A percentile compares a stretch with the other conserved stretches of the same genome.
Conservation (phyloP, 257 asterid genomes). For the Scutellaria barbata region DNA sequence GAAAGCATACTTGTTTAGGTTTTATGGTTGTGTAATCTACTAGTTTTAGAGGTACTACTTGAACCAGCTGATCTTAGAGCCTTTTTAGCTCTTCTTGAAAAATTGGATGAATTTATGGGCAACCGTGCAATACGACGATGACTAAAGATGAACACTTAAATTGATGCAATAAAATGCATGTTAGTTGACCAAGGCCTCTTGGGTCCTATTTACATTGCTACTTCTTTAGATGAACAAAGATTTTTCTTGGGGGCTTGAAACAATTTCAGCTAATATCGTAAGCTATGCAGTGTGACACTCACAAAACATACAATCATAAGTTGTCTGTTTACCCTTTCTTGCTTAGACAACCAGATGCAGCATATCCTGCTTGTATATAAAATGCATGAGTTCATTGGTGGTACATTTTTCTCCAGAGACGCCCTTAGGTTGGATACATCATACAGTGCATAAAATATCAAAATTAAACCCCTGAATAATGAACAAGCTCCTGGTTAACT, state of each 20-base stretch:
- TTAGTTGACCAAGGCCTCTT: not conserved
- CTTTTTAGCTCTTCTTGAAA: constrained; percentile 19
- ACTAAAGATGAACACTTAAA: not conserved
- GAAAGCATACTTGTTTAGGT: constrained; percentile 22
- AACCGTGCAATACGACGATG: too few relatives aligned
- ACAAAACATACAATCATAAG: not conserved
- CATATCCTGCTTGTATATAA: constrained; percentile 8
- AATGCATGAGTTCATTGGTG: constrained; percentile 22
- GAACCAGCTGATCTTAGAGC: not conserved
- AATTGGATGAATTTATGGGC: constrained; percentile 2
- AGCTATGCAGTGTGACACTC: constrained; percentile 6
- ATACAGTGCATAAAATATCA: not conserved
- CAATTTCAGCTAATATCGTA: not conserved
- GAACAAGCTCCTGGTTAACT: constrained; percentile 6
- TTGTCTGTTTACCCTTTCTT: too few relatives aligned
- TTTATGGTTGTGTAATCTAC: constrained; percentile 8
- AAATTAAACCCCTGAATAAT: not conserved
- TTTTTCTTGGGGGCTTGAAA: not conserved
- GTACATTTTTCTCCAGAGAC: constrained; percentile 18
- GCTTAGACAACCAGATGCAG: not conserved
- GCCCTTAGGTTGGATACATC: constrained; percentile 21
- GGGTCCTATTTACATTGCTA: not conserved
- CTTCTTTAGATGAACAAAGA: not conserved
- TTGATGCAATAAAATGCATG: not conserved
- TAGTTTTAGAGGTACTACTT: not conserved